Conservation (phyloP, 73 alveolate genomes). For the Loxodes magnus region DNA sequence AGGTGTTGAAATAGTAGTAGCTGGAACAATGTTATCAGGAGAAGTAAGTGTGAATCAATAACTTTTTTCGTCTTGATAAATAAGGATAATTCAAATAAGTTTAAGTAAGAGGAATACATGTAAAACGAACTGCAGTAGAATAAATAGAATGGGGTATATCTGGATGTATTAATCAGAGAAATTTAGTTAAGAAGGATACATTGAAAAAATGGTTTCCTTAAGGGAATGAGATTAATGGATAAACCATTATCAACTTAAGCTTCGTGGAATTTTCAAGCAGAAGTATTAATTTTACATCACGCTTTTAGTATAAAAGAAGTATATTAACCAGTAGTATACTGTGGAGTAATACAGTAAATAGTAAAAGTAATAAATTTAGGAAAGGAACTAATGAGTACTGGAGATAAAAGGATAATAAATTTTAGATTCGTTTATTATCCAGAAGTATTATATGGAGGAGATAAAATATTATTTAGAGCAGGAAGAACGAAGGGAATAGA, state of each 20-base stretch:
- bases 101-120: constrained; percentile 69
- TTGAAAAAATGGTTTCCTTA: constrained; percentile 54
- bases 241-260: constrained; percentile 47
- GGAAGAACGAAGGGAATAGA: constrained; percentile 92
- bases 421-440: constrained; percentile 73
- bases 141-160: constrained; percentile 67
- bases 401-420: constrained; percentile 72
- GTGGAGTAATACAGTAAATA: constrained; percentile 85
- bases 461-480: constrained; percentile 77
- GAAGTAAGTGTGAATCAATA: constrained; percentile 43
- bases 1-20: constrained; percentile 62
- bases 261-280: constrained; percentile 72
- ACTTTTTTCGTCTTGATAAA: constrained; percentile 72
- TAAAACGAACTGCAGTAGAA: constrained; percentile 67
- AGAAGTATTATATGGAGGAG: constrained; percentile 54
- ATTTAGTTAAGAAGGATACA: constrained; percentile 54
- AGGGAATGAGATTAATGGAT: constrained; percentile 84
- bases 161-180: constrained; percentile 65
- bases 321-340: constrained; percentile 81
- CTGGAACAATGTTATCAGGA: too few relatives aligned
- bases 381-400: constrained; percentile 71
- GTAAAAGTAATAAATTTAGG: constrained; percentile 67
- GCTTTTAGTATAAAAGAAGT: constrained; percentile 65
- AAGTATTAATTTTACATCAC: constrained; percentile 79
- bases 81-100: constrained; percentile 67